These are phyloP conservation scores for Apiotrichum sp. DNA, from an alignment of 1,284 basidiomycete genomes.

Conservation along the genomic window DNA sequence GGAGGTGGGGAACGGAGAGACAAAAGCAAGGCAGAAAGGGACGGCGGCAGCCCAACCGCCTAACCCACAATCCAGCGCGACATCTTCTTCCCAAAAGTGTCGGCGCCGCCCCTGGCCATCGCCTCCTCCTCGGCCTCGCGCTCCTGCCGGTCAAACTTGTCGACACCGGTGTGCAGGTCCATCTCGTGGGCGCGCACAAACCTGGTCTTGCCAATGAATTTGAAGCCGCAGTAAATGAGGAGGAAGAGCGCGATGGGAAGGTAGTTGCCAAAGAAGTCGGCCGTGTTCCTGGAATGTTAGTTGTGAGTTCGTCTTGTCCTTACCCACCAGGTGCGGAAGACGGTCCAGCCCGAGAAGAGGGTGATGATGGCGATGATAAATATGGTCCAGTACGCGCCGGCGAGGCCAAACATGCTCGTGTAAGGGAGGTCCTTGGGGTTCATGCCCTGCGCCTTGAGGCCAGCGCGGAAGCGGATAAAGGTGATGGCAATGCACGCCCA, in stretches of 20 bases:
- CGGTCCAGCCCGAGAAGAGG: conserved; percentile 24
- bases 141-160: conserved; percentile 25
- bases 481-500: conserved; percentile 79
- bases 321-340: conserved; percentile 5
- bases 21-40: no score
- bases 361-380: conserved; percentile 22
- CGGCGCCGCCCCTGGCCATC: background rate
- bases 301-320: no score
- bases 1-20: no score
- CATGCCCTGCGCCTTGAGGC: conserved; percentile 64
- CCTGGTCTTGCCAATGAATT: conserved; percentile 27
- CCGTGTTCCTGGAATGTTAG: conserved; percentile 13
- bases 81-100: no score
- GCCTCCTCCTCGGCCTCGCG: conserved; percentile 3
- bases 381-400: conserved; percentile 36
- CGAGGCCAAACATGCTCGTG: conserved; percentile 48
- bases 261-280: conserved; percentile 28
- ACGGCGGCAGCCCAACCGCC: no score
- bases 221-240: conserved; percentile 56
- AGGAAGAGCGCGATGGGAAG: conserved; percentile 68
- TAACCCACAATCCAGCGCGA: no score
- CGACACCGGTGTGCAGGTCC: conserved; percentile 29
- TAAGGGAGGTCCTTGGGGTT: conserved; percentile 54
- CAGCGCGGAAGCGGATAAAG: conserved; percentile 71
- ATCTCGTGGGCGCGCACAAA: conserved; percentile 25